Conservation (phyloP, 73 alveolate genomes). For the Diophrys sp. region DNA sequence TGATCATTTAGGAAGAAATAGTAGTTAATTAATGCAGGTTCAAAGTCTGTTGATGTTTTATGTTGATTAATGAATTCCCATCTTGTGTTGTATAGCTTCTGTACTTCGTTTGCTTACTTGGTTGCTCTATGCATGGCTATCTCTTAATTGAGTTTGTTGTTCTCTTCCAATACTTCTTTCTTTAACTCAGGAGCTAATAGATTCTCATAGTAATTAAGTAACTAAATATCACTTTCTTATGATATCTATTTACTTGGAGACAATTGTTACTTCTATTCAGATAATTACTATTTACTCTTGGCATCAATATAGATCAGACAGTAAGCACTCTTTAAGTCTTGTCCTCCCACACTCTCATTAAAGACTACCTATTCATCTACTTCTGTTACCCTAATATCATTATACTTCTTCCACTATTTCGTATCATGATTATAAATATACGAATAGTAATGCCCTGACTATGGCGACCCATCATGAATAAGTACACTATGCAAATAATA, state of each 20-base stretch:
- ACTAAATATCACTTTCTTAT: background rate
- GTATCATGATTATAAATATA: constrained; percentile 54
- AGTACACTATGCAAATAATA: constrained; percentile 59
- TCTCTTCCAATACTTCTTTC: background rate
- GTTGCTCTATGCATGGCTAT: background rate
- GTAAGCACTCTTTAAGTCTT: constrained; percentile 68
- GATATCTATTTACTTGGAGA: background rate
- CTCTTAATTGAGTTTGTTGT: background rate
- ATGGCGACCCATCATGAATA: constrained; percentile 79
- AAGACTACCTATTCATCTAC: constrained; percentile 58
- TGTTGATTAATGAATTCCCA: background rate
- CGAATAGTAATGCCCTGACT: constrained; percentile 83
- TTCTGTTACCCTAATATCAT: constrained; percentile 69
- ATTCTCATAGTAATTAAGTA: background rate
- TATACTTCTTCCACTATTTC: constrained; percentile 62
- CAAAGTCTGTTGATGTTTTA: background rate
- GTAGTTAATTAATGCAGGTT: background rate
- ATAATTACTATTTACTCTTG: background rate
- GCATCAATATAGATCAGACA: constrained; percentile 69
- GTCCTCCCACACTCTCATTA: constrained; percentile 72
- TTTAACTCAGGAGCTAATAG: background rate
- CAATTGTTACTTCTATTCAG: background rate
- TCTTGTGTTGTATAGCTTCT: background rate
- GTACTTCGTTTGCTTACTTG: background rate
- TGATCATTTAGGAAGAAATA: background rate